Evolutionary conservation across 2,329 filamentous ascomycete species (phyloP).

Genomic region (Aspergillus fumigatus): DNA sequence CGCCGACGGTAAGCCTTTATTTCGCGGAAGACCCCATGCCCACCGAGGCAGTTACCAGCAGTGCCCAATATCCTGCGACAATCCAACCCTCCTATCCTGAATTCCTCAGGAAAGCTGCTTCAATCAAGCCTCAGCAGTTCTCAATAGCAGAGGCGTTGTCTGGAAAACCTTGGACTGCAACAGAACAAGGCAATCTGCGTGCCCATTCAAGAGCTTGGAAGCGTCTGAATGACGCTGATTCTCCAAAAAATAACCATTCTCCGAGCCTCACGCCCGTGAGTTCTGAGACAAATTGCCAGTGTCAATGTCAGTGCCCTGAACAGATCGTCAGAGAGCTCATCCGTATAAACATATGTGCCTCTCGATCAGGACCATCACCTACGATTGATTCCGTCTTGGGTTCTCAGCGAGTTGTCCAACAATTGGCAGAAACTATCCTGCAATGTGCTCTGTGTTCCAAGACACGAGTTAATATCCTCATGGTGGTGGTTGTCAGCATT

Average conservation of each 20-base stretch:
- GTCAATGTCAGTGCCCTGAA: constrained; percentile 23
- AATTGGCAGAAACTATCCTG: constrained; percentile 26
- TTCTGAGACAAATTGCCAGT: background rate
- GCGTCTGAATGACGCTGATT: constrained; percentile 1
- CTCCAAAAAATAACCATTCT: constrained; percentile 2
- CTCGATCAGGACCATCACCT: constrained; percentile 10
- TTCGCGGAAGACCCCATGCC: background rate
- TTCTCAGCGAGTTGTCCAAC: constrained; percentile 24
- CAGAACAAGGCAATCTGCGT: background rate
- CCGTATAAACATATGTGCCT: constrained; percentile 14
- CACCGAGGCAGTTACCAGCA: background rate
- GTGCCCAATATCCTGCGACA: background rate
- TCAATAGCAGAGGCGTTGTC: background rate
- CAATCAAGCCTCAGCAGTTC: constrained; percentile 8
- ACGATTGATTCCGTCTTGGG: constrained; percentile 25
- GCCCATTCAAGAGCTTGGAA: constrained; percentile 1
- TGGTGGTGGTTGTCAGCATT: constrained; percentile 27
- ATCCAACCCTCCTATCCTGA: constrained; percentile 1
- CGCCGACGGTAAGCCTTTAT: background rate
- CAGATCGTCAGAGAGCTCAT: constrained; percentile 21
- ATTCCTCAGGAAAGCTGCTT: constrained; percentile 2
- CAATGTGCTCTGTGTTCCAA: constrained; percentile 25
- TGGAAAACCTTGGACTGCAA: background rate
- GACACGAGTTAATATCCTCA: constrained; percentile 23
- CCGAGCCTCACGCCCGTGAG: background rate